Conservation (phyloP, 75 land plant genomes). For the Sequoia sempervirens region DNA sequence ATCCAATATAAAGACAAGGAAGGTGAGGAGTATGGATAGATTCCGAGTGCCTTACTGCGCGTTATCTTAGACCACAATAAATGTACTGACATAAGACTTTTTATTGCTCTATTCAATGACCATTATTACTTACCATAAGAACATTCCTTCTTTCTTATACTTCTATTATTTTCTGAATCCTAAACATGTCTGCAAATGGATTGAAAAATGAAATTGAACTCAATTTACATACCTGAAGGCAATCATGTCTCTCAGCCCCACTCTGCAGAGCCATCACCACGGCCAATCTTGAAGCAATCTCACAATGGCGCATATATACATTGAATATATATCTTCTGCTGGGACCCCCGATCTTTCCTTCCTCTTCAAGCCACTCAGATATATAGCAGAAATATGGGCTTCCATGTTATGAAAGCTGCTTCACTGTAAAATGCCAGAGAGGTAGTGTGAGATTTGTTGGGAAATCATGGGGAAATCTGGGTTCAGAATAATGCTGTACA, state of each 20-base stretch:
- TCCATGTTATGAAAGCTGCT: not conserved
- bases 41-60: no score
- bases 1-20: no score
- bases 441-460: not conserved
- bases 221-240: not conserved
- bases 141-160: not conserved
- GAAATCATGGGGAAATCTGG: not conserved
- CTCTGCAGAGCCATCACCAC: not conserved
- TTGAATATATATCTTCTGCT: not conserved
- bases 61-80: not conserved
- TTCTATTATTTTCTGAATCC: not conserved
- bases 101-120: not conserved
- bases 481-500: constrained; percentile 1
- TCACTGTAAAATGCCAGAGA: not conserved
- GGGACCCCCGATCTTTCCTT: not conserved
- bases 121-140: not conserved
- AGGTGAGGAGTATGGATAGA: no score
- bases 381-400: not conserved
- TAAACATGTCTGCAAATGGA: not conserved
- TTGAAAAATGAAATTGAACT: not conserved
- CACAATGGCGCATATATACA: not conserved
- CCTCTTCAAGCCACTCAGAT: not conserved
- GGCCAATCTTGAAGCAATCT: not conserved
- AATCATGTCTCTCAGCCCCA: not conserved
- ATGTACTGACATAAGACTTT: not conserved